Evolutionary conservation across 139 green algal genomes (phyloP).

Genomic region (Chlamydomonas eustigma): DNA sequence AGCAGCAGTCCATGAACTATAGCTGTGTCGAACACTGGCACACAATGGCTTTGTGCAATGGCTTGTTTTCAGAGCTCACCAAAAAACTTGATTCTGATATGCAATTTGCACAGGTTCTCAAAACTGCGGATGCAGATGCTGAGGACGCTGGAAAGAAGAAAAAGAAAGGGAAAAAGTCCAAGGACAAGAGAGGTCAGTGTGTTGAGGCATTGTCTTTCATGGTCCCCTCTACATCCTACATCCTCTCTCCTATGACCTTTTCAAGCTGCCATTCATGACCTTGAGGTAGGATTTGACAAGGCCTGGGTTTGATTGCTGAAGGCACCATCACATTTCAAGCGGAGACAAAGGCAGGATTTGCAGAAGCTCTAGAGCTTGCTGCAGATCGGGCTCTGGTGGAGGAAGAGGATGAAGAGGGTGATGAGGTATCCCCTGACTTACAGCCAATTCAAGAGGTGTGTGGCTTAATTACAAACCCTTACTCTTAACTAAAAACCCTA

Average conservation of each 20-base stretch:
- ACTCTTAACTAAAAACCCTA: too few species aligned
- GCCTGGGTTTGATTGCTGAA: background rate
- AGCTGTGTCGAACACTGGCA: too few species aligned
- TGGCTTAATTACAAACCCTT: too few species aligned
- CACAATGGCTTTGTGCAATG: too few species aligned
- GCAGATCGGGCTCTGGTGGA: background rate
- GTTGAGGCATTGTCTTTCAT: background rate
- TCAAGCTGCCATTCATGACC: background rate
- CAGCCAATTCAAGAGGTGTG: too few species aligned
- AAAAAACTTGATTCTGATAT: background rate
- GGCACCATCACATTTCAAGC: background rate
- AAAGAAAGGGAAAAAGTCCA: background rate
- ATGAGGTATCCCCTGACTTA: too few species aligned
- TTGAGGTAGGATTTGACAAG: background rate
- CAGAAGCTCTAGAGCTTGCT: background rate
- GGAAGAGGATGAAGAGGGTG: background rate
- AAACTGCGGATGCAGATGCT: conserved; percentile 7
- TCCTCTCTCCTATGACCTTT: background rate
- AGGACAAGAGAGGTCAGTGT: background rate
- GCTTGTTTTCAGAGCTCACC: too few species aligned
- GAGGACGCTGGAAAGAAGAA: background rate
- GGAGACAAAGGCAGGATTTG: background rate
- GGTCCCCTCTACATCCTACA: background rate
- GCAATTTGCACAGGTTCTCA: background rate
- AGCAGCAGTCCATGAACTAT: too few species aligned